These are phyloP conservation scores for Silene vulgaris DNA, from an alignment of 179 eudicot species.

Conservation along the genomic window DNA sequence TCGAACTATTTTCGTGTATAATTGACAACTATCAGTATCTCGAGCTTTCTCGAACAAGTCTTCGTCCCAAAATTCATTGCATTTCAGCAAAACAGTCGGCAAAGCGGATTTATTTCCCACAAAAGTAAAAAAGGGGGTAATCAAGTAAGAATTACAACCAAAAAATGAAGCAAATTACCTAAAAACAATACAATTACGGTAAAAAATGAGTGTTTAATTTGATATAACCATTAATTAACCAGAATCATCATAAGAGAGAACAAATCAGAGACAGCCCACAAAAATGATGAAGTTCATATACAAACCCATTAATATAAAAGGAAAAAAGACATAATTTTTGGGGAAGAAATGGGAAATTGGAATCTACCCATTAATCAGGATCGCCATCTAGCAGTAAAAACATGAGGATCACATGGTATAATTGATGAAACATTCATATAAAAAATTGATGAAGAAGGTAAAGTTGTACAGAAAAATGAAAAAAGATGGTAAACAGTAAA, in stretches of 20 bases:
- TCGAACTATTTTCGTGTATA: neutral
- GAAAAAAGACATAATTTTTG: neutral
- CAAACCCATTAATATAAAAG: neutral
- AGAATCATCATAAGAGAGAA: neutral
- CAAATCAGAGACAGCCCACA: neutral
- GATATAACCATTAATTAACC: neutral
- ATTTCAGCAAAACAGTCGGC: neutral
- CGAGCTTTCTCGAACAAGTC: neutral
- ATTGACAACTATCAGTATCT: neutral
- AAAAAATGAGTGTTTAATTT: neutral
- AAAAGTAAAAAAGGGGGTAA: neutral
- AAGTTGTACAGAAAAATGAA: neutral
- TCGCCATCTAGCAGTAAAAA: neutral
- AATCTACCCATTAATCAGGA: neutral
- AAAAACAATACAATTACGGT: neutral
- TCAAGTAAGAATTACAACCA: neutral
- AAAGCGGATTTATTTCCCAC: neutral
- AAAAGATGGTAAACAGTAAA: neutral
- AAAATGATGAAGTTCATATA: constrained; percentile 1
- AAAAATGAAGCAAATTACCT: neutral
- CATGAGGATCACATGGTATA: neutral
- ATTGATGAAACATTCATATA: neutral
- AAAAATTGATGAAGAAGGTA: no score
- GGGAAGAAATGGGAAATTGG: neutral
- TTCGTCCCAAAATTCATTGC: neutral